These are phyloP conservation scores for Termitomyces sp. DNA, from an alignment of 768 basidiomycete species.

Conservation along the genomic window DNA sequence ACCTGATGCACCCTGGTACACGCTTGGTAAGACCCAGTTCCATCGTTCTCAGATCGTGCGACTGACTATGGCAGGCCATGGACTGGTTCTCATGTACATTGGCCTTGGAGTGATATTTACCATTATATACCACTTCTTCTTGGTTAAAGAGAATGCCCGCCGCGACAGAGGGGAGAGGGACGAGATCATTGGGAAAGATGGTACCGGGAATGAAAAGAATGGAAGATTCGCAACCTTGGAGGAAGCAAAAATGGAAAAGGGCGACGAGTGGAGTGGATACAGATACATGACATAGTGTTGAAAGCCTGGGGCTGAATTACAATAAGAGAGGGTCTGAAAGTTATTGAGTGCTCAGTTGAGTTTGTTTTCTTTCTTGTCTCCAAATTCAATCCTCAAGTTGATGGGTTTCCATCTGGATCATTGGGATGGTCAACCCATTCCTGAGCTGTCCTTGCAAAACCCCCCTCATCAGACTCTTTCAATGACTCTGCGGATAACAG, in stretches of 20 bases:
- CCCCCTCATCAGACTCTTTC: neutral
- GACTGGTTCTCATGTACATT: conserved; percentile 70
- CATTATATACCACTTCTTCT: conserved; percentile 29
- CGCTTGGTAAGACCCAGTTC: conserved; percentile 27
- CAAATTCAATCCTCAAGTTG: no score
- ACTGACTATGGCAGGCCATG: conserved; percentile 8
- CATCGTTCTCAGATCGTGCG: neutral
- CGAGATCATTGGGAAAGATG: conserved; percentile 55
- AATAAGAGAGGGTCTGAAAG: no score
- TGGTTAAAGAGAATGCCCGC: conserved; percentile 57
- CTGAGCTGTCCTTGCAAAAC: neutral
- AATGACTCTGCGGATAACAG: neutral
- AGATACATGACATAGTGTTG: conserved; percentile 37
- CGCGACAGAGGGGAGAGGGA: conserved; percentile 66
- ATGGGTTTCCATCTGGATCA: no score
- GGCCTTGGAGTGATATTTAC: conserved; percentile 52
- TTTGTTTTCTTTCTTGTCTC: no score
- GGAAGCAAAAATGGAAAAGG: conserved; percentile 65
- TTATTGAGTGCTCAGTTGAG: no score
- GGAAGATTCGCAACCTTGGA: conserved; percentile 52
- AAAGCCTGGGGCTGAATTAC: neutral
- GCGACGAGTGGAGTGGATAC: conserved; percentile 74
- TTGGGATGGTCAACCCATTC: neutral
- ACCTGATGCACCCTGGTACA: conserved; percentile 63
- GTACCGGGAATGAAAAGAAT: conserved; percentile 38